Base-by-base conservation (phyloP, 768 basidiomycete species). In the Trametes sanguinea region DNA sequence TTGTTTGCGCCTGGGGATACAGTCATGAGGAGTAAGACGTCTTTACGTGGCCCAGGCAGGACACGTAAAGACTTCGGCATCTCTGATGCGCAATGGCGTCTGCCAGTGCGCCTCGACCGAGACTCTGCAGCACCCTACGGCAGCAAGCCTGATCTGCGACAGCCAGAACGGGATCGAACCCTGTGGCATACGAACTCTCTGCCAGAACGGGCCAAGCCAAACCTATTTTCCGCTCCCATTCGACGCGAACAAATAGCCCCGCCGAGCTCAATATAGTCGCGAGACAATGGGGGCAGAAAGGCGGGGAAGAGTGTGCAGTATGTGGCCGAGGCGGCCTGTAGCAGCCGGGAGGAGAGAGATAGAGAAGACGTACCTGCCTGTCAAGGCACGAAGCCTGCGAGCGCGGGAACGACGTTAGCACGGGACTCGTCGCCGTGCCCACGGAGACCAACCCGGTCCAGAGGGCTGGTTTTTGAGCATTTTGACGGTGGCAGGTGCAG, bases 1-100 rank as follows among this genome's bases (percentile, higher is more conserved):
- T 22, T 54, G 52, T 54, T 40, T 54, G 52, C 22, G 40, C 30
- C 45, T 56, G 54, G 22, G 33, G 39, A 42, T 54, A 43, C 54
- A 37, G 42, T 30, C 43, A 43, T 27, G 40, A 17, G 35, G 46
- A 39, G 30, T 43, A 40, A 44, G n/a, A 16, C 57, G 16, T 27
- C n/a, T 40, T 51, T 52, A 9, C 48, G 57, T 44, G 48, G 50
- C 37, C 32, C 27, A 48, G 57, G 39, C 57, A 37, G 35, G 35
- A 37, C 47, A 32, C 4, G 39, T 16, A 39, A 13, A 29, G n/a
- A 33, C 57, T 42, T 22, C 57, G 57, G 48, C 57, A 59, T 59
- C 50, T 51, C 57, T 59, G 57, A 59, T 59, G 57, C 50, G 17
- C 57, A 45, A 51, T 42, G 44, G 50, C 57, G 42, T n/a, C 57